Base-by-base conservation (phyloP, 495 filamentous ascomycete genomes). In the Articulospora tetracladia region DNA sequence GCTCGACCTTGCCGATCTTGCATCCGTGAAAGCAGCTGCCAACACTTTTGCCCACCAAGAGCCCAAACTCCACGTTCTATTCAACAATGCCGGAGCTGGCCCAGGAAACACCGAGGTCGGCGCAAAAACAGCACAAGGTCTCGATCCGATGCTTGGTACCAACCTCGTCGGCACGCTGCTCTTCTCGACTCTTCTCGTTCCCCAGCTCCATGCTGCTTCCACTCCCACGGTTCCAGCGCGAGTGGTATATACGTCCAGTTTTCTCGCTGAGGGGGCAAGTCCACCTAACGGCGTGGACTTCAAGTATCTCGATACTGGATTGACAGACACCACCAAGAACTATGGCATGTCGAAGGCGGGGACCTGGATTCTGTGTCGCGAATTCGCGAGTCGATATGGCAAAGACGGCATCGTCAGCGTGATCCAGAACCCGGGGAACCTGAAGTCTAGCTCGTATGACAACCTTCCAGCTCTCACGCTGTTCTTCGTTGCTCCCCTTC, bases 51-150 rank as follows among this genome's bases (percentile, higher is more conserved):
- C 62, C 0, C 28, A 50, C 0, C 54, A 68, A 26, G 78, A 82
- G 65, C 58, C 58, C 4, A 64, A 72, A 20, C 72, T 86, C 0
- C 74, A 85, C 52, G 74, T 82, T 7, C 71, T 86, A 0, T 83
- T 72, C 65, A 83, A 83, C 61, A 83, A 85, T 60, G 81, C 83
- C 0, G 82, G 82, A 2, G 68, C 83, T 41, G 67, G 68, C 3
- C 17, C 17, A 3, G 12, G 19, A 20, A 25, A 67, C 65, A 30
- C 72, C 76, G 2, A 47, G 53, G 23, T 13, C 2, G 32, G 32
- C 0, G 53, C 27, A 27, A 19, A 26, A 23, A 55, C 55, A 72
- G 75, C 23, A 67, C 53, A 55, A 55, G 53, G 30, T 1, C 27
- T 55, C 19, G 53, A 55, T 8, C 7, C 32, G 2, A 12, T 41